These are phyloP conservation scores for Hysterium pulicare DNA, from an alignment of 2,329 filamentous ascomycete genomes.

Conservation along the genomic window DNA sequence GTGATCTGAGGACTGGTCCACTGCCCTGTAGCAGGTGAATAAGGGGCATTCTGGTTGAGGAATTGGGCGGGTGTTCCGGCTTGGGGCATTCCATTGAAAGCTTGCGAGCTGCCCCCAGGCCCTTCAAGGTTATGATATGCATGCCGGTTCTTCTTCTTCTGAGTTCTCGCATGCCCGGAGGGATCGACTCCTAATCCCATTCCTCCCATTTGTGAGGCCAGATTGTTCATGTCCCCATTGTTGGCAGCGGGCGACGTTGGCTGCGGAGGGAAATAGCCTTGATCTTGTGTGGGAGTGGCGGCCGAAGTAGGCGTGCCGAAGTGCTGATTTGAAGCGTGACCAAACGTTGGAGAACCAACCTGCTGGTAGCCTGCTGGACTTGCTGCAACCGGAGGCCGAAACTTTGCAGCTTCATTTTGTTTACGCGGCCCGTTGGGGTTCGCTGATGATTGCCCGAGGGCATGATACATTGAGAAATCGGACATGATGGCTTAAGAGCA, in stretches of 20 bases:
- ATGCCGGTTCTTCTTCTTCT: constrained; percentile 92
- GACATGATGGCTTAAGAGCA: constrained; percentile 31
- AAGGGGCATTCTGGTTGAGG: constrained; percentile 47
- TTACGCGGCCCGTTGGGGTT: constrained; percentile 22
- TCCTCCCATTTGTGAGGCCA: constrained; percentile 73
- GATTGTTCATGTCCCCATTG: constrained; percentile 40
- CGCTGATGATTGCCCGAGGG: constrained; percentile 27
- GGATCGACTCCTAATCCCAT: constrained; percentile 63
- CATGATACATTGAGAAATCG: constrained; percentile 37
- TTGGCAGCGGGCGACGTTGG: constrained; percentile 19
- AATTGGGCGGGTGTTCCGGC: constrained; percentile 56
- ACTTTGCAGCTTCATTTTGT: constrained; percentile 30
- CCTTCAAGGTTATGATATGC: constrained; percentile 85
- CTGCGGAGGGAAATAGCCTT: constrained; percentile 43
- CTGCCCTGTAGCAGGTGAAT: constrained; percentile 32
- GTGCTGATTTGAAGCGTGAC: constrained; percentile 30
- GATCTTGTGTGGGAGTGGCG: constrained; percentile 27
- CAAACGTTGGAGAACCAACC: constrained; percentile 29
- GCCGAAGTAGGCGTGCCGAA: constrained; percentile 25
- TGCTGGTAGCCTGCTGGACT: constrained; percentile 45
- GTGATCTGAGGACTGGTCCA: constrained; percentile 43
- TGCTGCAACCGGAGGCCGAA: constrained; percentile 42
- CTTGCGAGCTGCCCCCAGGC: constrained; percentile 62
- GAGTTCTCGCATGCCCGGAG: constrained; percentile 49
- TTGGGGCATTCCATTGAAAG: constrained; percentile 66